These are phyloP conservation scores for Xylariales sp. DNA, from an alignment of 2,329 filamentous ascomycete genomes.

Conservation along the genomic window DNA sequence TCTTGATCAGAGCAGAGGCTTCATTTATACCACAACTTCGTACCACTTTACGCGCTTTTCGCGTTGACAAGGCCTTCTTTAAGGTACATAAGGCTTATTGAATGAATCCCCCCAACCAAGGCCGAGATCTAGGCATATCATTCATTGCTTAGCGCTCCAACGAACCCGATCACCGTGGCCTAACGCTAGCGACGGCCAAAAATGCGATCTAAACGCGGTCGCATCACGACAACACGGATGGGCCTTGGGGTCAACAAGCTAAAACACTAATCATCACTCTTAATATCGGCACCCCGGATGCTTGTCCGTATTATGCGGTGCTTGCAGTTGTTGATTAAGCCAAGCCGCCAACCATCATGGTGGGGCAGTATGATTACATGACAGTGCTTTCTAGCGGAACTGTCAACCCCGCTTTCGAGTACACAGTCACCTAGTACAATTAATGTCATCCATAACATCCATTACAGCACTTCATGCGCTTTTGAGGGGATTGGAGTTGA, in stretches of 20 bases:
- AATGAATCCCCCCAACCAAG: background rate
- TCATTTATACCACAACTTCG: no score
- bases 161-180: background rate
- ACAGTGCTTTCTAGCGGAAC: conserved; percentile 23
- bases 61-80: no score
- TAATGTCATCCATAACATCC: conserved; percentile 53
- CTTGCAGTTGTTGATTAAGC: conserved; percentile 27
- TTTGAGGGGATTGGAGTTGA: conserved; percentile 49
- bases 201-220: background rate
- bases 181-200: background rate
- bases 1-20: background rate
- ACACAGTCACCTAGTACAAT: conserved; percentile 19
- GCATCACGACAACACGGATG: background rate
- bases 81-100: background rate
- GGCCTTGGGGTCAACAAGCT: background rate
- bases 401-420: conserved; percentile 17
- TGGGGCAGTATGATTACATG: conserved; percentile 36
- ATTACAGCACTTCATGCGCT: conserved; percentile 58
- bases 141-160: background rate
- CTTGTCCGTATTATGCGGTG: background rate
- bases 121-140: background rate
- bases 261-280: background rate
- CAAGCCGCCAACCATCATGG: conserved; percentile 19
- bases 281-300: background rate
- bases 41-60: no score